Evolutionary conservation across 257 asterid genomes (phyloP).

Genomic region (Primulina tabacum): DNA sequence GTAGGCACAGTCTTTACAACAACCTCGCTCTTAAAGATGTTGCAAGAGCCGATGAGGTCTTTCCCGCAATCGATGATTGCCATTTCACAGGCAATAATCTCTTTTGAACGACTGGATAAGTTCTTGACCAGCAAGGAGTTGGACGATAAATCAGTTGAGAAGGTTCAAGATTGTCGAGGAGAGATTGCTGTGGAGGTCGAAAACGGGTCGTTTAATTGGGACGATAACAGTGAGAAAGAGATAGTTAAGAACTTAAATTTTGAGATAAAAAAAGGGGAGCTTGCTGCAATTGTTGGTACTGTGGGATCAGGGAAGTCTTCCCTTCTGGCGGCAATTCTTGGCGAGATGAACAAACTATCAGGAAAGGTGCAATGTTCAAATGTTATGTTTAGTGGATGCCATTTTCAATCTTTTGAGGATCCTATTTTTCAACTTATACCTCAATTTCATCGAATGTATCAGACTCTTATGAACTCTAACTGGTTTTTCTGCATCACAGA

Average conservation of each 20-base stretch:
- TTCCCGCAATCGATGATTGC: conserved; percentile 65
- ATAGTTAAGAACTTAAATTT: conserved; percentile 42
- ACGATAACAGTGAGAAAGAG: conserved; percentile 40
- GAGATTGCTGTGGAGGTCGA: conserved; percentile 45
- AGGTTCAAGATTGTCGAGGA: conserved; percentile 40
- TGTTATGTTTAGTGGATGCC: too few relatives aligned
- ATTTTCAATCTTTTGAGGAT: background rate
- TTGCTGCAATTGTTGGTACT: conserved; percentile 76
- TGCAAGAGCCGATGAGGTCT: conserved; percentile 61
- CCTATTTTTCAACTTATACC: too few relatives aligned
- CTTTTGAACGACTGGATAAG: conserved; percentile 56
- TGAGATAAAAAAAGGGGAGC: conserved; percentile 62
- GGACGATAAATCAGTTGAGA: conserved; percentile 39
- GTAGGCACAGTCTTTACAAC: conserved; percentile 64
- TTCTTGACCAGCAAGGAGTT: conserved; percentile 51
- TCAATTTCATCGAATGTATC: too few relatives aligned
- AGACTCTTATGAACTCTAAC: too few relatives aligned
- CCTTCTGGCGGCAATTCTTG: conserved; percentile 60
- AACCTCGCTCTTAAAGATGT: conserved; percentile 51
- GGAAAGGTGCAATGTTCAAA: conserved; percentile 51
- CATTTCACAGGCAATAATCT: conserved; percentile 53
- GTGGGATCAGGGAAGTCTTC: conserved; percentile 87
- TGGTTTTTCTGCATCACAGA: conserved; percentile 30
- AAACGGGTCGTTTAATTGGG: conserved; percentile 60
- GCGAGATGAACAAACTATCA: conserved; percentile 58